A percentile compares a stretch with the other conserved stretches of the same genome.
Conservation (phyloP, 306 rosid species). For the Malus orientalis region DNA sequence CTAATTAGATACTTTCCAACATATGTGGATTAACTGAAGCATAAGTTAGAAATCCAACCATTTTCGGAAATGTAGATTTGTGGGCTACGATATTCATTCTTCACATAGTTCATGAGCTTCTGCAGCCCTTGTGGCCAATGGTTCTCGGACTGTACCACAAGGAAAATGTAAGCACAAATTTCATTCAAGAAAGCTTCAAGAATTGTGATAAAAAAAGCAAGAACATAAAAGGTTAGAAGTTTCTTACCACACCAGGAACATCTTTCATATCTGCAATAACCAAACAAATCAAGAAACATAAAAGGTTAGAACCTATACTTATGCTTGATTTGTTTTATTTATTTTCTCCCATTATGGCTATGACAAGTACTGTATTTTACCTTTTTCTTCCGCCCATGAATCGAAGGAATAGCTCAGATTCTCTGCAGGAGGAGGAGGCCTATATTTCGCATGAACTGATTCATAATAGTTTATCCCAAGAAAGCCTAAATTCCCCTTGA, state of each 20-base stretch:
- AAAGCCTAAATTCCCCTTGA: constrained; percentile 23
- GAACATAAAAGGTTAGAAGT: too few relatives aligned
- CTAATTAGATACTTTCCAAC: too few relatives aligned
- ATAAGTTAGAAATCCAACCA: constrained; percentile 7
- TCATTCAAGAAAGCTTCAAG: background rate
- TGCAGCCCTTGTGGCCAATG: constrained; percentile 26
- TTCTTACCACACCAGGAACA: background rate
- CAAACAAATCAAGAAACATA: too few relatives aligned
- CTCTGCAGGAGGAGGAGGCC: background rate
- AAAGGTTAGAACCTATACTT: too few relatives aligned
- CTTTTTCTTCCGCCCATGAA: background rate
- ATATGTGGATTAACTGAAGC: background rate
- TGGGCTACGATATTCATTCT: constrained; percentile 8
- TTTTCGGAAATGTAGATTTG: constrained; percentile 31
- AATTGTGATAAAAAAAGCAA: too few relatives aligned
- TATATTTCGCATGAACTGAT: constrained; percentile 12
- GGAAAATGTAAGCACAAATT: background rate
- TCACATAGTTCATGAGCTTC: constrained; percentile 3
- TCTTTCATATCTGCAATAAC: background rate
- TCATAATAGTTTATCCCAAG: constrained; percentile 29
- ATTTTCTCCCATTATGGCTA: too few relatives aligned
- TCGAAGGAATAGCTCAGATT: background rate
- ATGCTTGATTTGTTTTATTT: too few relatives aligned
- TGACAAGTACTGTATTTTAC: background rate
- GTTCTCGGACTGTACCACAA: background rate